Evolutionary conservation across 805 yeast species (phyloP).

Genomic region (Metschnikowia similis): DNA sequence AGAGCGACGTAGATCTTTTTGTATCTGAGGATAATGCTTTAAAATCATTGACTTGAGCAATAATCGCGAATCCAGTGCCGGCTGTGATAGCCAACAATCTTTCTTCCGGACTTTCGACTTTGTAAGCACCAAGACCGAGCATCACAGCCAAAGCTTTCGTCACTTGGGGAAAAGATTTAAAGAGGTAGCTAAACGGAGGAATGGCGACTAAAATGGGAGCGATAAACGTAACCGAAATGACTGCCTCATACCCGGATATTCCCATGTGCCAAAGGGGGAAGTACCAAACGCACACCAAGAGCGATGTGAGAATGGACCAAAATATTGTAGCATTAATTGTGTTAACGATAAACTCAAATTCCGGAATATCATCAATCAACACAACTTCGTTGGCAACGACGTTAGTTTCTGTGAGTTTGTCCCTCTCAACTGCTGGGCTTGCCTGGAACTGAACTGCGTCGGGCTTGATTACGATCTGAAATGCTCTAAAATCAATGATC

Average conservation of each 20-base stretch:
- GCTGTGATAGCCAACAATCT: conserved; percentile 63
- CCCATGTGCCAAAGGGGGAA: conserved; percentile 99
- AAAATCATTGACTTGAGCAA: conserved; percentile 57
- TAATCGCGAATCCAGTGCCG: conserved; percentile 60
- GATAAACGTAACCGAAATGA: conserved; percentile 47
- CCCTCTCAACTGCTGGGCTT: background rate
- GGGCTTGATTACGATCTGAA: conserved; percentile 40
- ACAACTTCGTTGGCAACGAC: conserved; percentile 1
- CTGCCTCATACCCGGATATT: conserved; percentile 87
- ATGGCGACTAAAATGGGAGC: conserved; percentile 56
- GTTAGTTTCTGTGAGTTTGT: background rate
- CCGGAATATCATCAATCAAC: conserved; percentile 27
- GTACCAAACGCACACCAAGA: conserved; percentile 89
- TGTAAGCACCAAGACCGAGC: conserved; percentile 73
- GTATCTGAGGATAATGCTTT: conserved; percentile 27
- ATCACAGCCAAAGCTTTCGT: conserved; percentile 52
- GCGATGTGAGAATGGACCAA: conserved; percentile 80
- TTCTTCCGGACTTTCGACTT: conserved; percentile 60
- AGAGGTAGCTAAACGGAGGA: conserved; percentile 25
- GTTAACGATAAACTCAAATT: conserved; percentile 39
- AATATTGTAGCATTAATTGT: conserved; percentile 67
- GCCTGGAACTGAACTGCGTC: conserved; percentile 4
- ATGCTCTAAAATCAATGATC: conserved; percentile 58
- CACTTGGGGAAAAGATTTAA: conserved; percentile 46
- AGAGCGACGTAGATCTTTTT: conserved; percentile 39